These are phyloP conservation scores for Scheffersomyces amazonensis DNA, from an alignment of 805 yeast genomes.

Conservation along the genomic window DNA sequence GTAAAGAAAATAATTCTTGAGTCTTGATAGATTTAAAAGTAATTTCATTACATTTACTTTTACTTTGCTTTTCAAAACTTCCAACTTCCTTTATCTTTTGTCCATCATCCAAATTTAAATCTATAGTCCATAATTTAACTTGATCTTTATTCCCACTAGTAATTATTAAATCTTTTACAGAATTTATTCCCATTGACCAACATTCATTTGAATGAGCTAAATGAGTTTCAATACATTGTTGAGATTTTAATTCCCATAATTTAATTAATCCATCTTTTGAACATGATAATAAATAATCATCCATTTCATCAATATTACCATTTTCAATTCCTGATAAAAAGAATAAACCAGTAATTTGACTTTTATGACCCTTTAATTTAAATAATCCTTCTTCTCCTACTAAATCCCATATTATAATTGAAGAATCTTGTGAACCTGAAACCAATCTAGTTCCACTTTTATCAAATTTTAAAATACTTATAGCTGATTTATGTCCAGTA, in stretches of 20 bases:
- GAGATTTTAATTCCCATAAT: slow-evolving; percentile 87
- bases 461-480: slow-evolving; percentile 73
- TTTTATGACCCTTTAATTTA: slow-evolving; percentile 85
- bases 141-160: slow-evolving; percentile 83
- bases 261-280: slow-evolving; percentile 90
- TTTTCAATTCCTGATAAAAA: slow-evolving; percentile 36
- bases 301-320: slow-evolving; percentile 47
- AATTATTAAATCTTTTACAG: slow-evolving; percentile 43
- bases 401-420: slow-evolving; percentile 89
- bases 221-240: slow-evolving; percentile 92
- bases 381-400: slow-evolving; percentile 88
- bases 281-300: slow-evolving; percentile 70
- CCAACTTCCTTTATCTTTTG: slow-evolving; percentile 58
- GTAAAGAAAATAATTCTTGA: slow-evolving; percentile 59
- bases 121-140: slow-evolving; percentile 78
- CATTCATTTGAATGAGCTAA: slow-evolving; percentile 92
- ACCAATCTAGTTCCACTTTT: slow-evolving; percentile 76
- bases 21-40: slow-evolving; percentile 41
- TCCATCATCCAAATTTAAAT: slow-evolving; percentile 49
- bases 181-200: slow-evolving; percentile 69
- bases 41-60: slow-evolving; percentile 63
- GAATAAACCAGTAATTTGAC: slow-evolving; percentile 75
- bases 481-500: slow-evolving; percentile 85
- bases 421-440: slow-evolving; percentile 85
- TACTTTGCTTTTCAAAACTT: slow-evolving; percentile 68